A percentile compares a stretch with the other conserved stretches of the same genome.
phyloP scores from a whole-genome alignment of 2,329 filamentous ascomycete genomes.

The Nigrospora sphaerica region DNA sequence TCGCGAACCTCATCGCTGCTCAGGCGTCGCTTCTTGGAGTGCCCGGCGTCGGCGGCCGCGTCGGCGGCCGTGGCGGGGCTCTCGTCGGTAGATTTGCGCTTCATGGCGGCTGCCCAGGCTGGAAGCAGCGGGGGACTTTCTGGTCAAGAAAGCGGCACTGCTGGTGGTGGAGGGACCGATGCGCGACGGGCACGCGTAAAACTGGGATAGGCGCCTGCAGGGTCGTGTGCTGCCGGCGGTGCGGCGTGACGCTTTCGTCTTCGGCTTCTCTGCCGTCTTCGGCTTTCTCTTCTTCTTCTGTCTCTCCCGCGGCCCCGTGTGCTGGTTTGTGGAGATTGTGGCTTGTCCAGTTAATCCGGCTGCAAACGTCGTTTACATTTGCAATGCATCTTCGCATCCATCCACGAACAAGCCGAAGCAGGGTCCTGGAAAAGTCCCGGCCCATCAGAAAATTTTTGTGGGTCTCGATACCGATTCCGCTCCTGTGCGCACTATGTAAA shows the following conservation, averaged over 20 bases:
- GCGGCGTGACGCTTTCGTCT: background rate
- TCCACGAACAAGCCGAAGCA: background rate
- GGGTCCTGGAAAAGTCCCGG: background rate
- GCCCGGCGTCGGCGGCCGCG: slow-evolving; percentile 12
- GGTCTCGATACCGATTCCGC: background rate
- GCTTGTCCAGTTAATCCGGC: no score
- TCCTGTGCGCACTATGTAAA: no score
- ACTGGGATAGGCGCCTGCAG: background rate
- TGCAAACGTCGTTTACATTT: no score
- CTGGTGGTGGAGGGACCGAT: background rate
- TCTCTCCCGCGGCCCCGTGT: no score
- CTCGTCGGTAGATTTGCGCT: slow-evolving; percentile 21
- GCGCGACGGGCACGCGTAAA: no score
- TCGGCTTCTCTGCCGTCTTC: no score
- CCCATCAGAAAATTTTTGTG: slow-evolving; percentile 3
- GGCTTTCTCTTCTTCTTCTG: no score
- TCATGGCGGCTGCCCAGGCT: slow-evolving; percentile 4
- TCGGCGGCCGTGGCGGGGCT: slow-evolving; percentile 6
- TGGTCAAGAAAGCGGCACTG: background rate
- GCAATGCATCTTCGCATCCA: background rate
- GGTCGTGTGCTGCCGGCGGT: background rate
- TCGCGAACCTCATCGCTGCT: slow-evolving; percentile 7
- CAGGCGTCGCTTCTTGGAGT: slow-evolving; percentile 15
- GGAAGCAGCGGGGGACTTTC: slow-evolving; percentile 1
- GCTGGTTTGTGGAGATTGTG: no score